A percentile compares a stretch with the other conserved stretches of the same genome.
Evolutionary conservation across 257 asterid genomes (phyloP).

Genomic region (Solanum chiquidenum): DNA sequence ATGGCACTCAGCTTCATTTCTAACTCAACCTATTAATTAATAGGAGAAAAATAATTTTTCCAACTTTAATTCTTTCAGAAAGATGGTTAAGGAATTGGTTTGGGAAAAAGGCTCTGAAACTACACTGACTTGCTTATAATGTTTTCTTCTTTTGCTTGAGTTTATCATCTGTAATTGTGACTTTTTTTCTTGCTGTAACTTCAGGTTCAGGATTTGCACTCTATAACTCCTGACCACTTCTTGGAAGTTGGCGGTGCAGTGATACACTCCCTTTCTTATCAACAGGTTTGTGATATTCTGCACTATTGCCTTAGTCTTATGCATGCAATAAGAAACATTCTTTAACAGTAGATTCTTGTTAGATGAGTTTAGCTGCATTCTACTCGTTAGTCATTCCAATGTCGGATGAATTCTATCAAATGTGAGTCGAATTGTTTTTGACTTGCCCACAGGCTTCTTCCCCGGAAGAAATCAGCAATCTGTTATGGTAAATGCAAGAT

Average conservation of each 20-base stretch:
- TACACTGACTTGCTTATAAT: not conserved
- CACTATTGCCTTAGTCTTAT: not conserved
- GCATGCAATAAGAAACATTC: not conserved
- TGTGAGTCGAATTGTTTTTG: not conserved
- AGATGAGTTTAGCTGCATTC: not conserved
- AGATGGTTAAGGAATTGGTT: not conserved
- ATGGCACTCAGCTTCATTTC: not conserved
- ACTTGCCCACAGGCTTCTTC: not conserved
- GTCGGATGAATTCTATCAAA: not conserved
- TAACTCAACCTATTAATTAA: not conserved
- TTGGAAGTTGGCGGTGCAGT: slow-evolving; percentile 98
- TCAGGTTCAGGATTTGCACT: slow-evolving; percentile 99
- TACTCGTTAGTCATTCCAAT: not conserved
- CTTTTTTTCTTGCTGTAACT: slow-evolving; percentile 1
- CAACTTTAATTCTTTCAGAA: not conserved
- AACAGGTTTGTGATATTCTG: slow-evolving; percentile 55
- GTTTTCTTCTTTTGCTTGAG: not conserved
- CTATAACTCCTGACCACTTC: slow-evolving; percentile 78
- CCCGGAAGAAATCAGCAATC: not conserved
- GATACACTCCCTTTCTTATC: slow-evolving; percentile 96
- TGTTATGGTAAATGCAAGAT: not conserved
- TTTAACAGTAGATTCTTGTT: not conserved
- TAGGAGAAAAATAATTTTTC: not conserved
- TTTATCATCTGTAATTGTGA: not conserved
- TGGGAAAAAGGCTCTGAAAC: not conserved